phyloP scores from a whole-genome alignment of 73 alveolate species.

The Tetrahymena thermophila region DNA sequence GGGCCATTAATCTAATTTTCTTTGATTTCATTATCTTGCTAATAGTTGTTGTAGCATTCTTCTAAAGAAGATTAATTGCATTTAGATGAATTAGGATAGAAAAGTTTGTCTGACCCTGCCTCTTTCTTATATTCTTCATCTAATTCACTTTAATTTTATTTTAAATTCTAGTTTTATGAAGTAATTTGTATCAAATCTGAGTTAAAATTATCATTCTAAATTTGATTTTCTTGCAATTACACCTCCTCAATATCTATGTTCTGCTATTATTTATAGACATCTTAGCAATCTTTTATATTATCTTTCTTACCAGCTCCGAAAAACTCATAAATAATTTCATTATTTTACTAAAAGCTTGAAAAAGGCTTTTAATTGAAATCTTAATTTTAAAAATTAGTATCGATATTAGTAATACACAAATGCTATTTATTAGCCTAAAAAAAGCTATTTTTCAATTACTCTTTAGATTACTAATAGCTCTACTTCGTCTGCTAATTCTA shows the following conservation, averaged over 20 bases:
- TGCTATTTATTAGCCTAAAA: not conserved
- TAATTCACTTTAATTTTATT: not conserved
- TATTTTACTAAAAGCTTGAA: not conserved
- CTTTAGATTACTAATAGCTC: not conserved
- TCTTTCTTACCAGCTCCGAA: not conserved
- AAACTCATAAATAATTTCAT: not conserved
- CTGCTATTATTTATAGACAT: not conserved
- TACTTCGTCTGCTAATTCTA: not conserved
- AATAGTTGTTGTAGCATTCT: not conserved
- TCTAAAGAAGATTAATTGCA: not conserved
- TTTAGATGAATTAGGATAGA: not conserved
- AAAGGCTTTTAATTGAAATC: not conserved
- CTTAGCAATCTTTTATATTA: not conserved
- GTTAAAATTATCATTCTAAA: not conserved
- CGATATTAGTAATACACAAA: not conserved
- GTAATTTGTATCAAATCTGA: not conserved
- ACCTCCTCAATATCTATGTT: not conserved
- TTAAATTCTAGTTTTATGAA: not conserved
- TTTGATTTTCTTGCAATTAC: not conserved
- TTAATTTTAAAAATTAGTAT: not conserved
- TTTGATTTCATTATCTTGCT: not conserved
- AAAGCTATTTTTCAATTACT: not conserved
- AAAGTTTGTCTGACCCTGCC: not conserved
- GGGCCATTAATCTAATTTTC: not conserved
- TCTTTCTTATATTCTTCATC: not conserved